Conservation (phyloP, 139 green algal species). For the Chloropicon primus region DNA sequence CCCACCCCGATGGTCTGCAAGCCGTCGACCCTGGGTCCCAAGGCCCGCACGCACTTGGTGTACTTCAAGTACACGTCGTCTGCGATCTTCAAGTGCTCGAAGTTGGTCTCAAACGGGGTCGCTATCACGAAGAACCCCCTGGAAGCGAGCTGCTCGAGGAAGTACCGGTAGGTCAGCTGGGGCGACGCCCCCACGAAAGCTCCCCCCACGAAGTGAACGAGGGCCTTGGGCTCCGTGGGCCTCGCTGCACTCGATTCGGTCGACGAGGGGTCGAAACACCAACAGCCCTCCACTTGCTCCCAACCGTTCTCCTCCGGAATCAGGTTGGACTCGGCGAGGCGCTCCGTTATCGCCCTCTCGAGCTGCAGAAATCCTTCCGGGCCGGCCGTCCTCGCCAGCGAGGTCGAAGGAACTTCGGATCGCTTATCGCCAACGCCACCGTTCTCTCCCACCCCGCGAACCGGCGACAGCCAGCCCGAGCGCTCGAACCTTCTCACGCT, state of each 20-base stretch:
- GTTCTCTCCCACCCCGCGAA: not conserved
- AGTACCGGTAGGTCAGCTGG: conserved; percentile 57
- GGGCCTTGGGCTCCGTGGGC: conserved; percentile 2
- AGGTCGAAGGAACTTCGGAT: not conserved
- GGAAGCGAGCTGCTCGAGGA: conserved; percentile 62
- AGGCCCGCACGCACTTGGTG: conserved; percentile 40
- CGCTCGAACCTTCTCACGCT: no score
- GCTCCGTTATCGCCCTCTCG: not conserved
- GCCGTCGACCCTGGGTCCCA: conserved; percentile 18
- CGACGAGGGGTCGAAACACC: not conserved
- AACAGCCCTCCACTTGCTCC: not conserved
- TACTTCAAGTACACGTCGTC: conserved; percentile 80
- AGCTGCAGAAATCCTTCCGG: not conserved
- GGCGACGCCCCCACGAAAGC: conserved; percentile 83
- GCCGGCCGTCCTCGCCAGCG: not conserved
- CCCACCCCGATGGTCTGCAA: conserved; percentile 74
- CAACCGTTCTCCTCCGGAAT: not conserved
- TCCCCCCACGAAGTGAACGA: conserved; percentile 81
- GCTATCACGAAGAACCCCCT: conserved; percentile 47
- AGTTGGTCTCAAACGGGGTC: conserved; percentile 57
- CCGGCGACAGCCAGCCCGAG: no score
- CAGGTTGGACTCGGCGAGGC: not conserved
- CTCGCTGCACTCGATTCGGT: not conserved
- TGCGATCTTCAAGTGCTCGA: conserved; percentile 77
- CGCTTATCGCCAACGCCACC: not conserved